Evolutionary conservation across 2,329 filamentous ascomycete species (phyloP), one percentile per base, ranked within the genome.

Genomic region (Mycosphaerella sp.): DNA sequence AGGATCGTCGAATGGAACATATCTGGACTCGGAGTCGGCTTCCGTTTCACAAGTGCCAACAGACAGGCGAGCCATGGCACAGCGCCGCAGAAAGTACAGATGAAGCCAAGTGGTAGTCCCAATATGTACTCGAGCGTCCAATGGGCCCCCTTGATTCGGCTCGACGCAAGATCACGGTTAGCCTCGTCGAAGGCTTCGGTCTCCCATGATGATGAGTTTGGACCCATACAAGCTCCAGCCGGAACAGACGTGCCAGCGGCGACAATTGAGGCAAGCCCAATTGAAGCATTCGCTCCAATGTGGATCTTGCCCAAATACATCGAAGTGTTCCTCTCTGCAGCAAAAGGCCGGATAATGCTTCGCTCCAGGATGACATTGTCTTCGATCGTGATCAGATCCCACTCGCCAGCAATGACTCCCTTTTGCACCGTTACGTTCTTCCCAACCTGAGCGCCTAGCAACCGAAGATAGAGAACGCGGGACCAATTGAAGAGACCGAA

Each of bases 131-230:
- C 66, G 43, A 78, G 67, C 0, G 72, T 56, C 71, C 76, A 77
- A 63, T 80, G 78, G 1, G 76, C 66, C 44, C 70, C 64, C 34
- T 75, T 72, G 1, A 70, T 67, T 29, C 67, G 68, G 50, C 64
- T 67, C 0, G 70, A 57, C 2, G 71, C 68, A 0, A 78, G 66
- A 41, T 77, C 72, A 11, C 76, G 74, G 65, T 78, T 77, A 5
- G 68, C 64, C 59, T 80, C 76, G 47, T 66, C 62, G 8, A 72
- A 68, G 9, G 71, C 68, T 56, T 78, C 76, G 23, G 75, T 66
- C 60, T 82, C 80, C 77, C 79, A 80, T 61, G 77, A 80, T 0
- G 79, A 81, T 0, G 78, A 80, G 64, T 80, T 81, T 6, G 77
- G 73, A 0, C 80, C 79, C 26, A 82, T 76, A 65, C 76, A 81